These are phyloP conservation scores for Sugiyamaella marilandica DNA, from an alignment of 805 yeast genomes.

Conservation along the genomic window DNA sequence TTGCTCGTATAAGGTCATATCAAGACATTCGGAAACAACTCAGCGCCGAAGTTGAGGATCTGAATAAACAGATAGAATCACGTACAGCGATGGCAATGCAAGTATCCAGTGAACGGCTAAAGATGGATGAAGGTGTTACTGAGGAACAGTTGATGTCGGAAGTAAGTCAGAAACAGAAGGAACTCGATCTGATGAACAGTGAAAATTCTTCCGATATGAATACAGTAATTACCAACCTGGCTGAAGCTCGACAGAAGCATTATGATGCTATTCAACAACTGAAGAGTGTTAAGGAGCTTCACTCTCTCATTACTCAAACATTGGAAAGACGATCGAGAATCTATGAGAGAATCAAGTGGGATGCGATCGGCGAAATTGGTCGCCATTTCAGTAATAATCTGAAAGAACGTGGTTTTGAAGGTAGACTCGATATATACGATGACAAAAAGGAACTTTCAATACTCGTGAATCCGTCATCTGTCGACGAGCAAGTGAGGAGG, in stretches of 20 bases:
- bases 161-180: background rate
- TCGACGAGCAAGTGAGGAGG: constrained; percentile 48
- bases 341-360: constrained; percentile 1
- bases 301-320: background rate
- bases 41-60: background rate
- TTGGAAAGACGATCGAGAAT: background rate
- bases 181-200: background rate
- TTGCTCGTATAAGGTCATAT: background rate
- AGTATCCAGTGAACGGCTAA: background rate
- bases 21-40: background rate
- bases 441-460: constrained; percentile 26
- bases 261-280: background rate
- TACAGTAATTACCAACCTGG: background rate
- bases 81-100: background rate
- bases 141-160: background rate
- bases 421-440: constrained; percentile 62
- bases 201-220: background rate
- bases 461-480: constrained; percentile 22
- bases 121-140: constrained; percentile 1
- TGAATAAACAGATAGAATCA: background rate
- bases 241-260: constrained; percentile 1
- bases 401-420: constrained; percentile 62
- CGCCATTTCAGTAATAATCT: constrained; percentile 34
- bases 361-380: constrained; percentile 8
- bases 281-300: background rate